Base-by-base conservation (phyloP, 2,329 filamentous ascomycete genomes). In the Aspergillus pseudotamarii region DNA sequence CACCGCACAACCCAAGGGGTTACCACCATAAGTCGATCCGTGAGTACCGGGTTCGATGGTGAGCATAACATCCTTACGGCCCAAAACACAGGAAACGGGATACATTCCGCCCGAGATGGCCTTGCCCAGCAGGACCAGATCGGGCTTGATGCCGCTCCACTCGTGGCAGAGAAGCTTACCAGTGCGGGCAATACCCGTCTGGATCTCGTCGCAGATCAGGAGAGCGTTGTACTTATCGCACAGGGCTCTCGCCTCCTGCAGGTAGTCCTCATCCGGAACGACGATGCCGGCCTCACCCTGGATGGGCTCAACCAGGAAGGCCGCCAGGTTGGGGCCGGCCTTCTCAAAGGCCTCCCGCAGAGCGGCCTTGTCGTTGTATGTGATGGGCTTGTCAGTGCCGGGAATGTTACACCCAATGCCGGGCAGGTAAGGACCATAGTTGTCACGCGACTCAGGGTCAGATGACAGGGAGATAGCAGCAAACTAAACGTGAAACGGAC, bases 91-190 rank as follows among this genome's bases (percentile, higher is more conserved):
- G 65, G 93, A 97, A 62, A 99, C 95, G n/a, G 95, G 95, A 81
- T 99, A 99, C 91, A 98, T 95, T 79, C 95, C 95, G 67, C 95
- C 95, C 38, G 93, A 97, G 77, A 99, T 97, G 71, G 95, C 95
- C 84, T 99, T 99, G 75, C 95, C 95, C 38, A 99, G 88, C 55
- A 96, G 90, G 28, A 99, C 91, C 74, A 99, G 86, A 77, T 99
- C 95, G 45, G 94, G 95, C 84, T 94, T 96, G 84, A 99, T 93
- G 70, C 90, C 91, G 61, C 92, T 90, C 94, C 95, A 98, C 81
- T 99, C 89, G 74, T 92, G 91, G 85, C 93, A 97, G 60, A 99
- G 88, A 83, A 99, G 91, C 75, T 91, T 92, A 59, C 95, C 95
- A 21, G 95, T 99, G 67, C 95, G 90, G 60, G 93, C 95, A 75